A percentile compares a stretch with the other conserved stretches of the same genome.
Evolutionary conservation across 768 basidiomycete genomes (phyloP).

Genomic region (Filobasidium floriforme): DNA sequence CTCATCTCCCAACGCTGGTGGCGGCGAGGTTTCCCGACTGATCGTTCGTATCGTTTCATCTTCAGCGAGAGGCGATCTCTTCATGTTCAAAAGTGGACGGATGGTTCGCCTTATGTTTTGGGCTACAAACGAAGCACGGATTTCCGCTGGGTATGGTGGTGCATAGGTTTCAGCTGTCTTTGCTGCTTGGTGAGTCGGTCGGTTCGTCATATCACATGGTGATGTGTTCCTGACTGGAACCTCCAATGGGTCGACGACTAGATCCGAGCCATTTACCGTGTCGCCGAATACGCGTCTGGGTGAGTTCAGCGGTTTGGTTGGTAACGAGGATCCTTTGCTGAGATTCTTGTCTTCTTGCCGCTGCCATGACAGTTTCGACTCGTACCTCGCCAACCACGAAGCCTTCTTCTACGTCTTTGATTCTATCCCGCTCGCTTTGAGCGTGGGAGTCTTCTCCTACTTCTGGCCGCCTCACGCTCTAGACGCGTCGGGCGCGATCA

Average conservation of each 20-base stretch:
- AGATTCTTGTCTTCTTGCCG: too few species aligned
- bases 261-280: slow-evolving; percentile 59
- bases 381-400: slow-evolving; percentile 56
- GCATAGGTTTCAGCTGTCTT: slow-evolving; percentile 4
- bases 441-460: slow-evolving; percentile 53
- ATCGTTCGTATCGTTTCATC: background rate
- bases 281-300: slow-evolving; percentile 59
- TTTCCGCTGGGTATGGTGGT: slow-evolving; percentile 42
- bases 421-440: slow-evolving; percentile 59
- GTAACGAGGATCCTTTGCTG: background rate
- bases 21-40: background rate
- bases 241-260: slow-evolving; percentile 12
- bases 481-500: background rate
- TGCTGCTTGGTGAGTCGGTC: background rate
- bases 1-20: background rate
- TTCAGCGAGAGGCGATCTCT: background rate
- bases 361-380: slow-evolving; percentile 38
- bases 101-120: too few species aligned
- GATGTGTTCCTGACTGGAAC: background rate
- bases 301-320: slow-evolving; percentile 30
- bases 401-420: slow-evolving; percentile 61
- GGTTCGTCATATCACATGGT: background rate
- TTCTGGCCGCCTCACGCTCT: slow-evolving; percentile 58
- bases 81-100: background rate
- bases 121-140: background rate